A percentile compares a stretch with the other conserved stretches of the same genome.
phyloP scores from a whole-genome alignment of 75 land plant species.

The Cryptomeria japonica region DNA sequence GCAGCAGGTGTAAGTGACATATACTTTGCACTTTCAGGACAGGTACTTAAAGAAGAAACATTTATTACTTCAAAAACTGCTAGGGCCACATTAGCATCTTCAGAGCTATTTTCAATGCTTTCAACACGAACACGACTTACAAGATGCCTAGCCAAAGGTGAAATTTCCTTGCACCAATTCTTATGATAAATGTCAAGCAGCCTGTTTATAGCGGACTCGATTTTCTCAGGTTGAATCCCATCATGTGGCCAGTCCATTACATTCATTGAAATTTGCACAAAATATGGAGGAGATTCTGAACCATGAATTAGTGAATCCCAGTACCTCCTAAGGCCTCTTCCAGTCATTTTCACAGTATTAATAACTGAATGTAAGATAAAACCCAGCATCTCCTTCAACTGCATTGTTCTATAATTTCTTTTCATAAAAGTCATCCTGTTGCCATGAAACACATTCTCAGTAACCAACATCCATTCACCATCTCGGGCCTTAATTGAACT shows the following conservation, averaged over 20 bases:
- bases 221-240: slow-evolving; percentile 95
- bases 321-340: slow-evolving; percentile 50
- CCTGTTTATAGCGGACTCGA: slow-evolving; percentile 85
- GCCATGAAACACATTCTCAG: slow-evolving; percentile 30
- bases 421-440: slow-evolving; percentile 13
- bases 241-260: slow-evolving; percentile 82
- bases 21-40: slow-evolving; percentile 47
- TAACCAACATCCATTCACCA: slow-evolving; percentile 78
- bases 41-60: slow-evolving; percentile 61
- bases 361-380: slow-evolving; percentile 15
- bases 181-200: slow-evolving; percentile 62
- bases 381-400: slow-evolving; percentile 25
- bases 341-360: slow-evolving; percentile 25
- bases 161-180: slow-evolving; percentile 35
- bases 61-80: slow-evolving; percentile 94
- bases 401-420: not conserved
- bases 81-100: slow-evolving; percentile 57
- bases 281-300: slow-evolving; percentile 95
- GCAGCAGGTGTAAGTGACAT: slow-evolving; percentile 89
- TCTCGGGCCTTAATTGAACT: slow-evolving; percentile 93
- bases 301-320: slow-evolving; percentile 85
- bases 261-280: slow-evolving; percentile 89
- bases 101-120: slow-evolving; percentile 88
- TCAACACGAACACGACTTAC: slow-evolving; percentile 83
- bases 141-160: slow-evolving; percentile 26